A percentile compares a stretch with the other conserved stretches of the same genome.
These are phyloP conservation scores for Cladosporium sp. DNA, from an alignment of 2,329 filamentous ascomycete species.

Conservation along the genomic window DNA sequence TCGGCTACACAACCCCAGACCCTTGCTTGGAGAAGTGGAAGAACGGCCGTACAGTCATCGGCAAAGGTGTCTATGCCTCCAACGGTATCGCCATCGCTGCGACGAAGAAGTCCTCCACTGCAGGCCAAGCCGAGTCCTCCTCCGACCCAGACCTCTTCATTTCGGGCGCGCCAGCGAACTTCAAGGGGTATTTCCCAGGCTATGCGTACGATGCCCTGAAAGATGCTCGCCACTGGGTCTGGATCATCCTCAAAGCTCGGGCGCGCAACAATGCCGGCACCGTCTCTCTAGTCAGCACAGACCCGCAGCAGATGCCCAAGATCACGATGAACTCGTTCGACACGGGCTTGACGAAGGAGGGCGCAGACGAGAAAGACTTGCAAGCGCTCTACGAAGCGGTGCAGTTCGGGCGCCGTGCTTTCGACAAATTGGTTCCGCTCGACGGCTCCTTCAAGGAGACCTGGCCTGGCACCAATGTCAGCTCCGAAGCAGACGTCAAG, in stretches of 20 bases:
- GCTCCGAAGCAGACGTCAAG: conserved; percentile 16
- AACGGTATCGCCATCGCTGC: conserved; percentile 57
- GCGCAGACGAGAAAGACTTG: conserved; percentile 42
- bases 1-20: conserved; percentile 35
- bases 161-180: conserved; percentile 55
- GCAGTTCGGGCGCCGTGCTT: conserved; percentile 49
- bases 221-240: conserved; percentile 48
- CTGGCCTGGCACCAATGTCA: conserved; percentile 16
- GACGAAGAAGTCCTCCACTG: conserved; percentile 40
- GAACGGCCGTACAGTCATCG: conserved; percentile 32
- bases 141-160: conserved; percentile 53
- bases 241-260: conserved; percentile 60
- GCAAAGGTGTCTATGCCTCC: conserved; percentile 48
- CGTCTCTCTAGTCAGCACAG: conserved; percentile 33
- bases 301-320: conserved; percentile 8
- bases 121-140: conserved; percentile 46
- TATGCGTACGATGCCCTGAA: conserved; percentile 49
- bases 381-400: conserved; percentile 58
- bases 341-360: conserved; percentile 10
- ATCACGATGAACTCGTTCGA: conserved; percentile 28
- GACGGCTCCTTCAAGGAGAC: conserved; percentile 18
- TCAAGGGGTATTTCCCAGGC: conserved; percentile 56
- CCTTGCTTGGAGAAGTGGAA: conserved; percentile 49
- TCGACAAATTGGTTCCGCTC: conserved; percentile 23
- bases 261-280: conserved; percentile 53